Base-by-base conservation (phyloP, 441 rosid genomes). In the Gossypium trilobum region DNA sequence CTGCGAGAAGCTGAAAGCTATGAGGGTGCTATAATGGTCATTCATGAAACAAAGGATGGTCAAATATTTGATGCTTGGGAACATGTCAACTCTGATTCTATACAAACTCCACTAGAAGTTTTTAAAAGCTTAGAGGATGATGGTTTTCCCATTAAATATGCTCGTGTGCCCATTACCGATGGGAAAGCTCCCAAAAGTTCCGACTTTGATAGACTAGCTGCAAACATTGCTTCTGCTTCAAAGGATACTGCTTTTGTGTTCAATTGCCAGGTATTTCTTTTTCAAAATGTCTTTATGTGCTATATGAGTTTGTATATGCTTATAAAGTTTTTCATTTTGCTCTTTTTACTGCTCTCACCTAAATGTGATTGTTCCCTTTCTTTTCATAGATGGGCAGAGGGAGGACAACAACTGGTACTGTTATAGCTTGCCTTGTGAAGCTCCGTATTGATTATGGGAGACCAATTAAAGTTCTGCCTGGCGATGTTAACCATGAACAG, bases 161-260 rank as follows among this genome's bases (percentile, higher is more conserved):
- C 98, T 1, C 96, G 98, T 58, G 95, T 95, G 61, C 99, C 99
- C 73, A 93, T 95, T 77, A 95, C 98, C 60, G 99, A 93, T 85
- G 98, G 98, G 67, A 93, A 95, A 93, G 99, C 98, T 74, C 97
- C 98, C 29, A 93, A 93, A 83, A 91, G 97, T 87, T 95, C 98
- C 8, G 99, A 90, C 79, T 90, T 91, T 46, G 98, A 95, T 79
- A 82, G 83, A 25, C 76, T 95, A 85, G 92, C 89, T 9, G 68
- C 79, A 50, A 93, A 93, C 81, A 86, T 95, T 58, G 85, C 92
- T 82, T 93, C 97, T 82, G 97, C 98, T 80, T 86, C 97, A 70
- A 78, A 85, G 87, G 90, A 95, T 82, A 85, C 98, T 67, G 90
- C 97, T 68, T 91, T 95, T 72, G 96, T 95, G 79, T 95, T 95